A percentile compares a stretch with the other conserved stretches of the same genome.
These are phyloP conservation scores for Sarocladium kiliense DNA, from an alignment of 2,329 filamentous ascomycete genomes.

Conservation along the genomic window DNA sequence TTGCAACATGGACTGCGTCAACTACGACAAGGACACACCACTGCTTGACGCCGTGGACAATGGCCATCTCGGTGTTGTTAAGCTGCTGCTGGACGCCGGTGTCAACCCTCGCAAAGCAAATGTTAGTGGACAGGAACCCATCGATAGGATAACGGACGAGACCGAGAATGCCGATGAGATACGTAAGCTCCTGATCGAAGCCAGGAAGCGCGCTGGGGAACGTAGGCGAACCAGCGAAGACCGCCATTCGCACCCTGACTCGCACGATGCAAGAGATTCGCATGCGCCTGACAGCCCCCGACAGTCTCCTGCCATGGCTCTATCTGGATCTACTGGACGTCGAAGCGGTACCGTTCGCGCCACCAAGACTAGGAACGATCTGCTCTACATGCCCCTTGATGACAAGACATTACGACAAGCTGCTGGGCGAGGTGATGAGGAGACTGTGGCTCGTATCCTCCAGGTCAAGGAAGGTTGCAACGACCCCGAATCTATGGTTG, in stretches of 20 bases:
- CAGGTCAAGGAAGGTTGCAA: slow-evolving; percentile 57
- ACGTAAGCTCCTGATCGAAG: slow-evolving; percentile 59
- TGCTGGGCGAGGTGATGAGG: slow-evolving; percentile 55
- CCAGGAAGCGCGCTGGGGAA: slow-evolving; percentile 50
- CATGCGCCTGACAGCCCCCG: slow-evolving; percentile 55
- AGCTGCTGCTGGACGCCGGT: slow-evolving; percentile 74
- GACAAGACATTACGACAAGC: slow-evolving; percentile 57
- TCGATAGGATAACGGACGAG: slow-evolving; percentile 74
- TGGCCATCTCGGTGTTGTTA: slow-evolving; percentile 83
- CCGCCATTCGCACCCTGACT: slow-evolving; percentile 41
- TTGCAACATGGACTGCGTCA: slow-evolving; percentile 74
- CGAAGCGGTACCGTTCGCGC: slow-evolving; percentile 52
- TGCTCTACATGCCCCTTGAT: slow-evolving; percentile 59
- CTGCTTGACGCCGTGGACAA: slow-evolving; percentile 96
- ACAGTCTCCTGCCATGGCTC: slow-evolving; percentile 44
- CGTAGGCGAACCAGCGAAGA: slow-evolving; percentile 54
- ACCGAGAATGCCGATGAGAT: slow-evolving; percentile 77
- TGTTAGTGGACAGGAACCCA: slow-evolving; percentile 84
- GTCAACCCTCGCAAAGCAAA: slow-evolving; percentile 91
- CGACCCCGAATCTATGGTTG: slow-evolving; percentile 84
- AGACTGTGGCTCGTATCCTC: slow-evolving; percentile 56
- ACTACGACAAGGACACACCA: slow-evolving; percentile 84
- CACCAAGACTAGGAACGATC: slow-evolving; percentile 59
- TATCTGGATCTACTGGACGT: slow-evolving; percentile 29
- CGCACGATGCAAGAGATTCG: slow-evolving; percentile 43